These are phyloP conservation scores for Leishmania mexicana DNA, from an alignment of 208 protist species.

Conservation along the genomic window DNA sequence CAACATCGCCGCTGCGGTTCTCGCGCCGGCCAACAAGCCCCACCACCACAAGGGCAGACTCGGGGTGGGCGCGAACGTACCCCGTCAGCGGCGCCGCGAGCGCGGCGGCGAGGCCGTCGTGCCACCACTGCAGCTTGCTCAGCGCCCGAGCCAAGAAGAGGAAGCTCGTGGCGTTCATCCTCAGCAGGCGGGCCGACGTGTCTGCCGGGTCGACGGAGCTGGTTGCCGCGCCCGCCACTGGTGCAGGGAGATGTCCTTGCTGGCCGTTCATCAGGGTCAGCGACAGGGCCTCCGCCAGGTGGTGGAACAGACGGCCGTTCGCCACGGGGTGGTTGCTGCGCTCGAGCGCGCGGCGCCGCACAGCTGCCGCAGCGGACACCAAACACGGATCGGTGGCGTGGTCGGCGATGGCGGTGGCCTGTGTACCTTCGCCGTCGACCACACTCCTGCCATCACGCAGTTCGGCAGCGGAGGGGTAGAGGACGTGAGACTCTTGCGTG, in stretches of 20 bases:
- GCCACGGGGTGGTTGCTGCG: constrained; percentile 40
- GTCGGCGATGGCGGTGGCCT: neutral
- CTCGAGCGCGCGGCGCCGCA: neutral
- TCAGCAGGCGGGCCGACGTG: constrained; percentile 25
- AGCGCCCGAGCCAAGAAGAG: constrained; percentile 75
- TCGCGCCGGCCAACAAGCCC: constrained; percentile 61
- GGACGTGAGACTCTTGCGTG: too few species aligned
- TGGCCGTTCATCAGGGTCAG: constrained; percentile 16
- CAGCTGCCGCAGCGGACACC: neutral
- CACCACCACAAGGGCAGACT: constrained; percentile 50
- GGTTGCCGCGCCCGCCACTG: neutral
- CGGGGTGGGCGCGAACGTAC: constrained; percentile 51
- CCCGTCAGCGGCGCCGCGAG: constrained; percentile 44
- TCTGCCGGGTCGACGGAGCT: constrained; percentile 1
- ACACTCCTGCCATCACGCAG: neutral
- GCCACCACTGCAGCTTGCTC: constrained; percentile 56
- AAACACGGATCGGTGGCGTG: neutral
- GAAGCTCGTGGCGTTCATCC: constrained; percentile 37
- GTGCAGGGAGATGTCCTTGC: neutral
- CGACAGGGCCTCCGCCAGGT: constrained; percentile 34
- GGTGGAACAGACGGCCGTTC: constrained; percentile 41
- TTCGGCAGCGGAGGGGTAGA: neutral
- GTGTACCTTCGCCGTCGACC: neutral
- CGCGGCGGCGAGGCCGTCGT: constrained; percentile 32
- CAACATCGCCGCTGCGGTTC: constrained; percentile 35